Percentiles rank a stretch among this genome's conserved stretches.
Conservation (phyloP, 208 protist species). For the Acanthamoeba quina region DNA sequence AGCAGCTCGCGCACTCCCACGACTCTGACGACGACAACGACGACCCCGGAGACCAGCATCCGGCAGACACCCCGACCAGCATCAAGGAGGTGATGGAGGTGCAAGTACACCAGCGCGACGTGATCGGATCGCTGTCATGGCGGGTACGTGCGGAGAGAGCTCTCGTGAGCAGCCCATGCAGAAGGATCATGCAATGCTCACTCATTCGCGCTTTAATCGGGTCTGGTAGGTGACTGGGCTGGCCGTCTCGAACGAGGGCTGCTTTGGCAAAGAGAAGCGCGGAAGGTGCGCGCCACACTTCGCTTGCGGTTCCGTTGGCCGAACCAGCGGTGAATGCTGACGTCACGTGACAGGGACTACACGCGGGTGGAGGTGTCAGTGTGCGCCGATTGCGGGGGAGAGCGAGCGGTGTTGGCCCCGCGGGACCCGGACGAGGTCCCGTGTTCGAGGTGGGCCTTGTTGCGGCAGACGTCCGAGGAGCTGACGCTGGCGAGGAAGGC, state of each 20-base stretch:
- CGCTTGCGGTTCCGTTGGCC: not conserved
- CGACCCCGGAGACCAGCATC: not conserved
- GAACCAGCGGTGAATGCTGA: not conserved
- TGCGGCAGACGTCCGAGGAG: not conserved
- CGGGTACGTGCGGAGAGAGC: not conserved
- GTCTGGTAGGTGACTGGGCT: no score
- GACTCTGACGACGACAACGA: not conserved
- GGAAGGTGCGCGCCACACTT: not conserved
- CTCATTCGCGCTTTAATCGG: no score
- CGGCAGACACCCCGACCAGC: not conserved
- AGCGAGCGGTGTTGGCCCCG: not conserved
- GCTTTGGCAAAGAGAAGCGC: conserved; percentile 31
- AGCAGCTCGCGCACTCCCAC: not conserved
- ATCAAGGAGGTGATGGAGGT: conserved; percentile 55
- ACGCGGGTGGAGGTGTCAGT: not conserved
- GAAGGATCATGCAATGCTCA: no score
- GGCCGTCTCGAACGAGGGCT: not conserved
- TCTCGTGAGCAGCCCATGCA: no score
- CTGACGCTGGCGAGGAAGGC: not conserved
- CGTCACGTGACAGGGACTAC: not conserved
- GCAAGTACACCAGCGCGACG: not conserved
- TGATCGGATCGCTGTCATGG: not conserved
- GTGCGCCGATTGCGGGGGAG: not conserved
- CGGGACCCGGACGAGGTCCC: not conserved
- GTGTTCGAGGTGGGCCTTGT: not conserved